Evolutionary conservation across 768 basidiomycete genomes (phyloP).

Genomic region (Rhodosporidiobolus sp.): DNA sequence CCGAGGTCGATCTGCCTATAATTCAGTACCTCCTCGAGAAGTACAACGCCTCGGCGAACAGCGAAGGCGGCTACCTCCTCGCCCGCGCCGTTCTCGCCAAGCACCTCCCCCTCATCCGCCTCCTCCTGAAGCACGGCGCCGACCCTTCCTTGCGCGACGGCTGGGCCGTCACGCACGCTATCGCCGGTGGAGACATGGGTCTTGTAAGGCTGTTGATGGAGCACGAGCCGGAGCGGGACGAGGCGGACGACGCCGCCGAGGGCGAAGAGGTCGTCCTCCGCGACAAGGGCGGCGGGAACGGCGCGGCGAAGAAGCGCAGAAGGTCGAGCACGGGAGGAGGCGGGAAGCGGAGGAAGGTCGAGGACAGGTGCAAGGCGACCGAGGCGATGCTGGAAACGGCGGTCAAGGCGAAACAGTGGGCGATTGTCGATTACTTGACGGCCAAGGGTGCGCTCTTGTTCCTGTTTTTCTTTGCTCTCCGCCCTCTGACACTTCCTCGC

Average conservation of each 20-base stretch:
- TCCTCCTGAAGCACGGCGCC: slow-evolving; percentile 70
- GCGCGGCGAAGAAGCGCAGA: slow-evolving; percentile 35
- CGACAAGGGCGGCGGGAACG: neutral
- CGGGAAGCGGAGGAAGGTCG: slow-evolving; percentile 53
- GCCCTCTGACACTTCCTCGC: neutral
- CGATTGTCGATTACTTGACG: slow-evolving; percentile 69
- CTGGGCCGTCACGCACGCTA: slow-evolving; percentile 72
- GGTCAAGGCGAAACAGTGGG: slow-evolving; percentile 62
- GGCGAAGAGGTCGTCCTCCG: slow-evolving; percentile 18
- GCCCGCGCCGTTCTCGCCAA: slow-evolving; percentile 69
- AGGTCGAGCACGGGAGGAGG: slow-evolving; percentile 9
- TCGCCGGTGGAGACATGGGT: slow-evolving; percentile 59
- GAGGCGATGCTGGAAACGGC: slow-evolving; percentile 62
- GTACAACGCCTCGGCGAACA: slow-evolving; percentile 58
- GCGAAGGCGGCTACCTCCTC: slow-evolving; percentile 76
- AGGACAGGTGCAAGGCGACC: slow-evolving; percentile 41
- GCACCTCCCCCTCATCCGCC: slow-evolving; percentile 63
- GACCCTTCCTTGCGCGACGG: slow-evolving; percentile 62
- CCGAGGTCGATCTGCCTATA: slow-evolving; percentile 39
- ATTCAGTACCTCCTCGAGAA: slow-evolving; percentile 47
- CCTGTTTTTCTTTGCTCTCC: no score
- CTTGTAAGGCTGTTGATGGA: slow-evolving; percentile 77
- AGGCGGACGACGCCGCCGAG: slow-evolving; percentile 24
- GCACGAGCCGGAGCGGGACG: slow-evolving; percentile 47
- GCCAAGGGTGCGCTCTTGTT: slow-evolving; percentile 50